A percentile compares a stretch with the other conserved stretches of the same genome.
Conservation (phyloP, 2,329 filamentous ascomycete species). For the Lachnellula arida region DNA sequence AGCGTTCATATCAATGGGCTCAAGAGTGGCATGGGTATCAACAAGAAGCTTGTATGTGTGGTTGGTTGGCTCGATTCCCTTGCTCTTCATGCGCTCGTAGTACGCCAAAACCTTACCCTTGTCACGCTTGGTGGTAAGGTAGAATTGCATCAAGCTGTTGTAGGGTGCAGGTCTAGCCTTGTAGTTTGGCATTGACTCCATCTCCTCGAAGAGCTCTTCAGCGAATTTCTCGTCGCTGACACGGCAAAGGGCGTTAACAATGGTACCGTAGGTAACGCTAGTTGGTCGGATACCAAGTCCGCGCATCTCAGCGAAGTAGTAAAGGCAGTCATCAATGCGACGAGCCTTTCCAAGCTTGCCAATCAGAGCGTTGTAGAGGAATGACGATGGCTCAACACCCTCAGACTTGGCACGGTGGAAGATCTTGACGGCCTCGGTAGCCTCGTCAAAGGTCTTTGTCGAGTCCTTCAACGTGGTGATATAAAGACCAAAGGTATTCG, state of each 20-base stretch:
- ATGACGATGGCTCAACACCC: slow-evolving; percentile 92
- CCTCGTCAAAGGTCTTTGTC: slow-evolving; percentile 96
- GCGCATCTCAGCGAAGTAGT: slow-evolving; percentile 98
- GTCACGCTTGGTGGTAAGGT: slow-evolving; percentile 94
- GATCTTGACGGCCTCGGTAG: slow-evolving; percentile 93
- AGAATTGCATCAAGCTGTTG: slow-evolving; percentile 99
- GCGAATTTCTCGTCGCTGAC: slow-evolving; percentile 98
- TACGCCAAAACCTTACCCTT: slow-evolving; percentile 90
- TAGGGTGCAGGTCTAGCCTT: slow-evolving; percentile 95
- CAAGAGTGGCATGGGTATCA: slow-evolving; percentile 89
- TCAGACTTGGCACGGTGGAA: slow-evolving; percentile 92
- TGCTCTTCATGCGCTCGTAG: slow-evolving; percentile 88
- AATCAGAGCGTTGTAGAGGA: slow-evolving; percentile 96
- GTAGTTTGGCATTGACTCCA: slow-evolving; percentile 99
- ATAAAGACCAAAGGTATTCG: slow-evolving; percentile 97
- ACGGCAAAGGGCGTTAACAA: slow-evolving; percentile 95
- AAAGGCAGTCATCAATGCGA: slow-evolving; percentile 95
- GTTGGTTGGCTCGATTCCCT: slow-evolving; percentile 82
- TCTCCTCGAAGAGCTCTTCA: slow-evolving; percentile 96
- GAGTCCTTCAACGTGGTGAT: slow-evolving; percentile 99
- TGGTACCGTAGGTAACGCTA: slow-evolving; percentile 95
- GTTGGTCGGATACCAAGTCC: slow-evolving; percentile 88
- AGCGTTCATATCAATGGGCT: slow-evolving; percentile 82
- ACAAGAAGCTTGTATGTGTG: slow-evolving; percentile 98
- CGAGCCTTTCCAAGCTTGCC: slow-evolving; percentile 97